Conservation (phyloP, 176 grass and related monocot genomes). For the Musa itinerans region DNA sequence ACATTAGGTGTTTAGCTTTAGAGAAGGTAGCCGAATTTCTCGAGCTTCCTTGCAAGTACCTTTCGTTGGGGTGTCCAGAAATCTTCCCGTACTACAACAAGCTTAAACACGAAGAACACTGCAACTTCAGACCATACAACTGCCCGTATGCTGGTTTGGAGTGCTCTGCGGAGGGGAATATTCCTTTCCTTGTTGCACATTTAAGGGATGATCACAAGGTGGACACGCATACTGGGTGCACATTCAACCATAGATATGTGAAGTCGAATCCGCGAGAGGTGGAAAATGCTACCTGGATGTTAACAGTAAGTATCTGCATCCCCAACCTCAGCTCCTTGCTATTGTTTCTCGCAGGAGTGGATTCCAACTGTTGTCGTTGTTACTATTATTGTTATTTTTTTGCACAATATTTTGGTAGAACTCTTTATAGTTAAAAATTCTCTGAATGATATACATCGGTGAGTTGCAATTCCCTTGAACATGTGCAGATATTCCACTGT, state of each 20-base stretch:
- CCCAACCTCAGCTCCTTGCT: conserved; percentile 2
- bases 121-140: conserved; percentile 61
- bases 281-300: conserved; percentile 90
- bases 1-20: conserved; percentile 89
- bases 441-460: too few relatives aligned
- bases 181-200: conserved; percentile 70
- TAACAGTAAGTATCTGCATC: conserved; percentile 37
- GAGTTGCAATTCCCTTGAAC: neutral
- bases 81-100: conserved; percentile 87
- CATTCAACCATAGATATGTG: conserved; percentile 93
- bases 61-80: conserved; percentile 59
- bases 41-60: conserved; percentile 82
- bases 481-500: conserved; percentile 71
- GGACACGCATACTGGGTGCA: conserved; percentile 80
- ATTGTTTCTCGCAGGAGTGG: neutral
- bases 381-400: too few relatives aligned
- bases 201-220: conserved; percentile 88
- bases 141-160: conserved; percentile 85
- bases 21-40: conserved; percentile 94
- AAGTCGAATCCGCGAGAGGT: conserved; percentile 67
- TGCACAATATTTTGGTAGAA: too few relatives aligned
- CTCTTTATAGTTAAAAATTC: too few relatives aligned
- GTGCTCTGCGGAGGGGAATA: conserved; percentile 51
- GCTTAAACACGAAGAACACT: conserved; percentile 71
- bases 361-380: too few relatives aligned